These are phyloP conservation scores for Cadophora sp. DNA, from an alignment of 2,329 filamentous ascomycete species.

Conservation along the genomic window DNA sequence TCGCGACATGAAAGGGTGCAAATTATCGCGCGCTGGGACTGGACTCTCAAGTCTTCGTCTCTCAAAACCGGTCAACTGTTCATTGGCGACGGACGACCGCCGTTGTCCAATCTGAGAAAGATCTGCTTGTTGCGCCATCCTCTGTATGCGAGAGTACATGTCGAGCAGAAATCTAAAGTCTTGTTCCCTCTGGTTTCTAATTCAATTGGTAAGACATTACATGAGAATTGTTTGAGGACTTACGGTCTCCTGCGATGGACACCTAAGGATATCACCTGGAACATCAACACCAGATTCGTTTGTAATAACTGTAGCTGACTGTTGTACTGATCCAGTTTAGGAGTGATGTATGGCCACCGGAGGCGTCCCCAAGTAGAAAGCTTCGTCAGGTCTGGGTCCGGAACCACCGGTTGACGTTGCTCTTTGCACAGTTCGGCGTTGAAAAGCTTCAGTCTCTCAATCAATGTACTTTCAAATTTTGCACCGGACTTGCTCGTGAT, in stretches of 20 bases:
- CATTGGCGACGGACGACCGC: background rate
- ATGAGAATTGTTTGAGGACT: background rate
- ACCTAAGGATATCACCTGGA: background rate
- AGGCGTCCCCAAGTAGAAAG: background rate
- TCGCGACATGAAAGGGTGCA: background rate
- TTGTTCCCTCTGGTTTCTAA: background rate
- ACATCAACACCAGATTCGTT: background rate
- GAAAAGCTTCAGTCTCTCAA: background rate
- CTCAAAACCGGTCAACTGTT: background rate
- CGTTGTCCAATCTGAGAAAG: background rate
- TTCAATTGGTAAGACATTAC: background rate
- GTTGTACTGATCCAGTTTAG: background rate
- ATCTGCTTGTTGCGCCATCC: background rate
- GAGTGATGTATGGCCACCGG: background rate
- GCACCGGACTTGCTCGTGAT: background rate
- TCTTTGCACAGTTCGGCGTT: background rate
- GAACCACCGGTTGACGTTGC: background rate
- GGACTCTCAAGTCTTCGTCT: background rate
- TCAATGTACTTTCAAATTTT: background rate
- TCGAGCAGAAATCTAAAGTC: background rate
- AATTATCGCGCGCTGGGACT: background rate
- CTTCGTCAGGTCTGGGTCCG: background rate
- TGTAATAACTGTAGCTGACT: background rate
- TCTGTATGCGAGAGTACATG: background rate
- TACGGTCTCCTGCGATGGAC: background rate